Evolutionary conservation across 345 rosid species (phyloP).

Genomic region (Linum trigynum): DNA sequence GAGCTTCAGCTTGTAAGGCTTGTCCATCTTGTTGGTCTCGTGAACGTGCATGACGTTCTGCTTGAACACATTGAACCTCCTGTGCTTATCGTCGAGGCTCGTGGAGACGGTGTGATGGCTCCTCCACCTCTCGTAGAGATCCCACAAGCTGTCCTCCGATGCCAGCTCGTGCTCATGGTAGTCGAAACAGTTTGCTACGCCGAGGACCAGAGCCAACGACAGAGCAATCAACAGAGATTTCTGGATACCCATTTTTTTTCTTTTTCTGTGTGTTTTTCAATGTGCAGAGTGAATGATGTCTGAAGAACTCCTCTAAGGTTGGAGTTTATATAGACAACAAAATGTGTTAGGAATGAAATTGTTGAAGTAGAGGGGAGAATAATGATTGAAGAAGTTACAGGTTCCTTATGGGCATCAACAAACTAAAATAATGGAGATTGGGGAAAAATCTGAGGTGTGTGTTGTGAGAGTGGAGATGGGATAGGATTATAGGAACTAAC

Average conservation of each 20-base stretch:
- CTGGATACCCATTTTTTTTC: slow-evolving; percentile 13
- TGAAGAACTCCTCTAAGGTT: background rate
- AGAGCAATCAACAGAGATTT: slow-evolving; percentile 26
- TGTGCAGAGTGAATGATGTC: background rate
- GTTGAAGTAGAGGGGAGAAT: slow-evolving; percentile 7
- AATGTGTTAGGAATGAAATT: background rate
- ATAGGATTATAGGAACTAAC: too few species aligned
- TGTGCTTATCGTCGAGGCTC: slow-evolving; percentile 52
- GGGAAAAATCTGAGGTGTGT: slow-evolving; percentile 12
- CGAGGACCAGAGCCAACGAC: slow-evolving; percentile 35
- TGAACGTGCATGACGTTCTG: slow-evolving; percentile 67
- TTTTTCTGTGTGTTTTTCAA: background rate
- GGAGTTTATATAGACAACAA: slow-evolving; percentile 24
- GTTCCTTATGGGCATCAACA: slow-evolving; percentile 40
- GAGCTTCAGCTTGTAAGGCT: slow-evolving; percentile 70
- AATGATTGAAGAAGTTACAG: slow-evolving; percentile 31
- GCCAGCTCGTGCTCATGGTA: slow-evolving; percentile 56
- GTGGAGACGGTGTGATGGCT: slow-evolving; percentile 67
- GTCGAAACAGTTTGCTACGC: slow-evolving; percentile 43
- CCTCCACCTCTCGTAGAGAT: slow-evolving; percentile 77
- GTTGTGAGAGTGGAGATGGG: slow-evolving; percentile 12
- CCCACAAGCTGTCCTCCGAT: slow-evolving; percentile 61
- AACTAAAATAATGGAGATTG: slow-evolving; percentile 4
- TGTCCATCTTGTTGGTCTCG: slow-evolving; percentile 52
- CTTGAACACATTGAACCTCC: slow-evolving; percentile 69